phyloP scores from a whole-genome alignment of 2,329 filamentous ascomycete species.

The Penicillium hesseltinei region DNA sequence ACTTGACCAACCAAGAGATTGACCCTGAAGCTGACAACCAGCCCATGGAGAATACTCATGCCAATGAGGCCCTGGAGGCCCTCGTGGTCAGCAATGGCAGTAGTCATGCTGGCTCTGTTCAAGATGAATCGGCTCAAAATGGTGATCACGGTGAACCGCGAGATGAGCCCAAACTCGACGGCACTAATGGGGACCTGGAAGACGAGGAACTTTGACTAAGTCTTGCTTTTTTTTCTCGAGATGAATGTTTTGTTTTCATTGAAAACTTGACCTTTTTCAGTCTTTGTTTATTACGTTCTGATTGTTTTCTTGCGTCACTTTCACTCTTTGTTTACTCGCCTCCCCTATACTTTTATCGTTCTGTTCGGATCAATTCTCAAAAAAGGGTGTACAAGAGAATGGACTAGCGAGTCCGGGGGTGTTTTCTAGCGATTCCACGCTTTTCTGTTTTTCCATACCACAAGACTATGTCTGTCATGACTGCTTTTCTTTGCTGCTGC shows the following conservation, averaged over 20 bases:
- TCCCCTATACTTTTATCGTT: slow-evolving; percentile 8
- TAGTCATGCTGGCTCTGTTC: slow-evolving; percentile 31
- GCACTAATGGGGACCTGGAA: neutral
- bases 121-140: slow-evolving; percentile 24
- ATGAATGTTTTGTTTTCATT: slow-evolving; percentile 14
- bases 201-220: slow-evolving; percentile 4
- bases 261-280: slow-evolving; percentile 8
- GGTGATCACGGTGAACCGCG: slow-evolving; percentile 20
- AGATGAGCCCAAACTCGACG: slow-evolving; percentile 11
- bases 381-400: slow-evolving; percentile 24
- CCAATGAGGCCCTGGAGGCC: slow-evolving; percentile 47
- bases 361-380: slow-evolving; percentile 11
- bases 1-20: slow-evolving; percentile 46
- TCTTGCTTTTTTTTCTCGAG: neutral
- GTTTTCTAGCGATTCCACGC: slow-evolving; percentile 18
- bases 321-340: slow-evolving; percentile 10
- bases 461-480: slow-evolving; percentile 24
- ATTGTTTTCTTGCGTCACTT: slow-evolving; percentile 7
- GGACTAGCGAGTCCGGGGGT: slow-evolving; percentile 20
- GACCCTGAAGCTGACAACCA: slow-evolving; percentile 34
- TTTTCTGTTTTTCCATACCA: slow-evolving; percentile 15
- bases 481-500: slow-evolving; percentile 18
- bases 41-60: slow-evolving; percentile 47
- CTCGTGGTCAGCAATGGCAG: slow-evolving; percentile 41
- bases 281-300: slow-evolving; percentile 9